A percentile compares a stretch with the other conserved stretches of the same genome.
These are phyloP conservation scores for Kwoniella heveanensis DNA, from an alignment of 768 basidiomycete species.

Conservation along the genomic window DNA sequence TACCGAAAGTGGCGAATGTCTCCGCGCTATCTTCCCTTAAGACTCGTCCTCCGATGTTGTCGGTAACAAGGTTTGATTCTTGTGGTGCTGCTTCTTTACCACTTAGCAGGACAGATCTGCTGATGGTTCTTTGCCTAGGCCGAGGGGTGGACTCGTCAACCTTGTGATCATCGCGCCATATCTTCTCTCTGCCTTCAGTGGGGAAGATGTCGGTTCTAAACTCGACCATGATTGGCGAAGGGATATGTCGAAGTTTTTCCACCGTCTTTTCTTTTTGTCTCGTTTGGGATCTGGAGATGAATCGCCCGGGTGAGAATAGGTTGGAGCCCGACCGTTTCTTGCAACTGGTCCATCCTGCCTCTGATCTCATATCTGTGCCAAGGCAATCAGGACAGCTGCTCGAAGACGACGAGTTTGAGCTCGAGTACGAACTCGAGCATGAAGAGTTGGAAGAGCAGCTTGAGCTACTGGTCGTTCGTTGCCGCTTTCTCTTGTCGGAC, in stretches of 20 bases:
- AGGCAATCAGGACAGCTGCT: neutral
- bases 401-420: neutral
- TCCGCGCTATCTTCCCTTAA: constrained; percentile 17
- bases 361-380: neutral
- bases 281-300: neutral
- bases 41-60: neutral
- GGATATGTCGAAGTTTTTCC: constrained; percentile 6
- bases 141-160: neutral
- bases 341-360: neutral
- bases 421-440: neutral
- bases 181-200: constrained; percentile 7
- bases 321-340: neutral
- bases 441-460: neutral
- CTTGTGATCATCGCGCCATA: neutral
- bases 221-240: constrained; percentile 27
- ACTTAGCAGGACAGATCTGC: neutral
- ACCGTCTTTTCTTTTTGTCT: neutral
- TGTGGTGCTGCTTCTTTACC: neutral
- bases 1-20: constrained; percentile 16
- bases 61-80: no score
- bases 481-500: neutral
- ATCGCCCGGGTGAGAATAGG: neutral
- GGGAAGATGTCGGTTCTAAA: constrained; percentile 32
- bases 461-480: neutral
- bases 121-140: neutral